Evolutionary conservation across 2,329 filamentous ascomycete species (phyloP), one percentile per base, ranked within the genome.

Genomic region (Paracoccidioides lutzii): DNA sequence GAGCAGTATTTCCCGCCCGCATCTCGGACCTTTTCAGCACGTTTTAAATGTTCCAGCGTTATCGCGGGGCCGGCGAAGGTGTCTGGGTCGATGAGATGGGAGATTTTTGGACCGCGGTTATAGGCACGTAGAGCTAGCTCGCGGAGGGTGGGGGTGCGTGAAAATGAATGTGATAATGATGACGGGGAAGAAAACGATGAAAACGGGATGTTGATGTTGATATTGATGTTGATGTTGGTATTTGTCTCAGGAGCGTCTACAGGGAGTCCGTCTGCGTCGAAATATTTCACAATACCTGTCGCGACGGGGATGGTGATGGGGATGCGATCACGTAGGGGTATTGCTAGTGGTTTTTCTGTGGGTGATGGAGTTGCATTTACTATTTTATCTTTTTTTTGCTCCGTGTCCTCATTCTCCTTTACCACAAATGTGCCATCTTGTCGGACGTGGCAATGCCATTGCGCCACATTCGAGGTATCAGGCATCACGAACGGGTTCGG

Each of bases 71-170:
- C 69, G 6, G 73, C 68, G 32, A 37, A 40, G 42, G 43, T 32
- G 14, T 62, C 54, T 7, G 70, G 63, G 28, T 73, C 69, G 12
- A 42, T 48, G 22, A 37, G 40, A 9, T 33, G 32, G 32, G 44
- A 38, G 44, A 72, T 61, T 42, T 69, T 66, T 7, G 66, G 61
- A 2, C 68, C 69, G 52, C 66, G 67, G 58, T 63, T 68, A 52
- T 70, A 68, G 7, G 71, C 62, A 30, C 63, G 68, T 8, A 76
- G 69, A 1, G 71, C 65, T 2, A 72, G 52, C 61, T 76, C 74
- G 38, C 72, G 70, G 3, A 76, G 62, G 3, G 73, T 75, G 0
- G 73, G 72, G 9, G 70, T 63, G 22, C 22, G 60, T 57, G 41
- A 62, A 60, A 22, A 57, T 45, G 8, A 45, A 5, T 15, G 50